Base-by-base conservation (phyloP, 495 filamentous ascomycete genomes). In the Penicillium cinerascens region DNA sequence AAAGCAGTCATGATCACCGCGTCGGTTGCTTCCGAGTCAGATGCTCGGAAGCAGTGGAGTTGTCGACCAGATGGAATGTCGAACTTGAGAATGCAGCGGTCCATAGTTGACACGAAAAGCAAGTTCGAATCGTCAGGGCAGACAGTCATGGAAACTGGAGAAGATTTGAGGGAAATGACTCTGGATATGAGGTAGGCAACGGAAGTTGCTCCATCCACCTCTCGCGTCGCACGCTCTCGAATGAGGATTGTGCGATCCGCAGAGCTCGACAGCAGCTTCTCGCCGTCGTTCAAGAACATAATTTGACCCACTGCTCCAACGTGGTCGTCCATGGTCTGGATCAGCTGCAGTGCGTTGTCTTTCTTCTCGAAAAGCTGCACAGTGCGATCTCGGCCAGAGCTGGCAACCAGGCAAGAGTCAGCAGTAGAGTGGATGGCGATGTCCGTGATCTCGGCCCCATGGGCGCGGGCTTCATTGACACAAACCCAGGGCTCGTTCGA, bases 231-330 rank as follows among this genome's bases (percentile, higher is more conserved):
- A n/a, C 89, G 71, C 29, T 92, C 84, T 46, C 91, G 82, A 13
- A 95, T 73, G 25, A 92, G 80, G 36, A 95, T 71, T 1, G 90
- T 93, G 26, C 93, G 85, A 65, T 98, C 95, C 18, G 89, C 78
- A 21, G 93, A 96, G 61, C 86, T 89, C 7, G 95, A 96, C 20
- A 97, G 70, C 18, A 98, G 70, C 46, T 79, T 85, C 56, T 87
- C 73, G 17, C 84, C 86, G 51, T 83, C 71, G 33, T 84, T 72
- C 8, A 82, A 67, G 58, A 89, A 87, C 9, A 84, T 62, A 25
- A 91, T 58, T 20, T 82, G 75, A 20, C 70, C 81, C 11, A 92
- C 85, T 37, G 82, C 82, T 1, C 83, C 87, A 16, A 86, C 84
- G 64, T 92, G 88, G 36, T 92, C 88, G 53, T 91, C 84, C 64